A percentile compares a stretch with the other conserved stretches of the same genome.
Evolutionary conservation across 768 basidiomycete genomes (phyloP).

Genomic region (Amanita thiersii): DNA sequence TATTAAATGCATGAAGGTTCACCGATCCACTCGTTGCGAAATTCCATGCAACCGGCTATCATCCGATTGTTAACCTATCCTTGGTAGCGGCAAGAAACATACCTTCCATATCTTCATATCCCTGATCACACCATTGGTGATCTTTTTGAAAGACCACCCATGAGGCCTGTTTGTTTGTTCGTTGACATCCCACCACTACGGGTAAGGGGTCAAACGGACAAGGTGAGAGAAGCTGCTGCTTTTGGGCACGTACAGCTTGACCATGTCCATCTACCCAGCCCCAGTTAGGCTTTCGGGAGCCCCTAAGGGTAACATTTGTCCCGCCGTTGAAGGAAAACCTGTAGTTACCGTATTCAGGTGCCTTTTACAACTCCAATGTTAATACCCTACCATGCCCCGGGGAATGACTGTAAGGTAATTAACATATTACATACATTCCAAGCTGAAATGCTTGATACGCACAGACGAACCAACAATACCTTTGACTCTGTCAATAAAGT

Average conservation of each 20-base stretch:
- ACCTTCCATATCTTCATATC: slow-evolving; percentile 55
- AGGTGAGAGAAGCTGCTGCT: background rate
- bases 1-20: slow-evolving; percentile 46
- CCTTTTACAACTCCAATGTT: too few relatives aligned
- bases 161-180: slow-evolving; percentile 48
- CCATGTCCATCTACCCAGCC: slow-evolving; percentile 63
- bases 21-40: slow-evolving; percentile 42
- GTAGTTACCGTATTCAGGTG: too few relatives aligned
- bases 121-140: slow-evolving; percentile 43
- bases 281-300: slow-evolving; percentile 45
- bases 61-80: too few relatives aligned
- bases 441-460: slow-evolving; percentile 11
- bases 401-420: slow-evolving; percentile 24
- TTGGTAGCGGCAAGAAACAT: too few relatives aligned
- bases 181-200: slow-evolving; percentile 50
- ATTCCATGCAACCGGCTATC: slow-evolving; percentile 50
- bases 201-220: background rate
- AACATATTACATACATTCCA: background rate
- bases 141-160: slow-evolving; percentile 45
- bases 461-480: slow-evolving; percentile 39
- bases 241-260: slow-evolving; percentile 35
- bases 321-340: slow-evolving; percentile 53
- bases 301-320: slow-evolving; percentile 49
- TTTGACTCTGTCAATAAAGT: too few relatives aligned
- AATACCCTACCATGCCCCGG: slow-evolving; percentile 35